A percentile compares a stretch with the other conserved stretches of the same genome.
phyloP scores from a whole-genome alignment of 225 moss, liverwort and hornwort species.

The Ulota crispa region DNA sequence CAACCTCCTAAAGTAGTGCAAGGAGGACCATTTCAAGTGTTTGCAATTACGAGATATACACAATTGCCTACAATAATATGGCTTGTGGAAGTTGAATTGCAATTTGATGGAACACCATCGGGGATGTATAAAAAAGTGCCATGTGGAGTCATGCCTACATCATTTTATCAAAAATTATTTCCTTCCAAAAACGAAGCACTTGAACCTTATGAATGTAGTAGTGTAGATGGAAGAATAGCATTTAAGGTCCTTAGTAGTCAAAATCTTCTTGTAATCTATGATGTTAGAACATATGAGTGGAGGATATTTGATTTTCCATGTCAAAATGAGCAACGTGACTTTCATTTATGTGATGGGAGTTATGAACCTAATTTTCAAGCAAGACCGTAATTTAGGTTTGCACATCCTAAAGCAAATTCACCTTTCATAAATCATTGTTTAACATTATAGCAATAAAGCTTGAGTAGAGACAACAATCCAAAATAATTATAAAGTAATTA shows the following conservation, averaged over 20 bases:
- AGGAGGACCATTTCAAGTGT: slow-evolving; percentile 45
- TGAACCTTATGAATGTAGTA: slow-evolving; percentile 43
- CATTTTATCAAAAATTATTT: slow-evolving; percentile 40
- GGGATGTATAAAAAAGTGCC: slow-evolving; percentile 42
- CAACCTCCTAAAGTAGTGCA: slow-evolving; percentile 60
- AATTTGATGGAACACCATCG: slow-evolving; percentile 44
- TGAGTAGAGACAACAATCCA: background rate
- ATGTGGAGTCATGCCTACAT: slow-evolving; percentile 44
- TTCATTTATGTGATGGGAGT: slow-evolving; percentile 49
- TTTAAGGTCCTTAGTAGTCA: slow-evolving; percentile 42
- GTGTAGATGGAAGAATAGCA: slow-evolving; percentile 40
- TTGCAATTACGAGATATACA: slow-evolving; percentile 44
- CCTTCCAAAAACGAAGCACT: slow-evolving; percentile 32
- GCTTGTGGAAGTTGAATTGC: slow-evolving; percentile 52
- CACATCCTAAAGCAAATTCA: background rate
- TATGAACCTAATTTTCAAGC: slow-evolving; percentile 51
- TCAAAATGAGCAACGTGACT: slow-evolving; percentile 38
- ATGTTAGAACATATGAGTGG: slow-evolving; percentile 42
- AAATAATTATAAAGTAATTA: too few relatives aligned
- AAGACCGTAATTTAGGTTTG: slow-evolving; percentile 23
- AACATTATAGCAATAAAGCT: background rate
- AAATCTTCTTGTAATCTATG: slow-evolving; percentile 49
- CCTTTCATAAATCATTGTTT: background rate
- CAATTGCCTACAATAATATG: slow-evolving; percentile 52
- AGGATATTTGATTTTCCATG: slow-evolving; percentile 39